phyloP scores from a whole-genome alignment of 2,329 filamentous ascomycete species.

The Sclerotiophoma versabilis region DNA sequence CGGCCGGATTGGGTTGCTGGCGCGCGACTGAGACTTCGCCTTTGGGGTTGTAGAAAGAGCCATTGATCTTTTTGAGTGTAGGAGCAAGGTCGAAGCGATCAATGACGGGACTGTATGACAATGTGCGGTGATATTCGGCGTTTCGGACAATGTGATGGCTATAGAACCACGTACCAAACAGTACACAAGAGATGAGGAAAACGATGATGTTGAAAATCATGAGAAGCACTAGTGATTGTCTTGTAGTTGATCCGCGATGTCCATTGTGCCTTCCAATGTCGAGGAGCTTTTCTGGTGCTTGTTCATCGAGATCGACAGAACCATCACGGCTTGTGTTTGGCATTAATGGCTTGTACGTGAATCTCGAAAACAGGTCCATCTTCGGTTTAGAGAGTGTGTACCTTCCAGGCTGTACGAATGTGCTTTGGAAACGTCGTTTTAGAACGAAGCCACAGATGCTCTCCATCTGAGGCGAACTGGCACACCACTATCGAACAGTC shows the following conservation, averaged over 20 bases:
- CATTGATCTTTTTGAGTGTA: conserved; percentile 10
- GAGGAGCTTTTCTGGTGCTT: background rate
- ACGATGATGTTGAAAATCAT: background rate
- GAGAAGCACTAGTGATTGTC: background rate
- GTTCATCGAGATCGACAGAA: background rate
- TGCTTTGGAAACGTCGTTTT: too few relatives aligned
- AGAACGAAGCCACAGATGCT: too few relatives aligned
- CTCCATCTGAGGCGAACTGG: too few relatives aligned
- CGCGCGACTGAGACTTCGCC: conserved; percentile 1
- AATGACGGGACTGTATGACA: conserved; percentile 14
- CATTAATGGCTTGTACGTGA: background rate
- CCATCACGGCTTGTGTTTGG: background rate
- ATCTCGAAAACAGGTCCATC: background rate
- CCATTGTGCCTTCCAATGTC: background rate
- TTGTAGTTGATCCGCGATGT: too few relatives aligned
- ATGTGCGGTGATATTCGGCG: conserved; percentile 9
- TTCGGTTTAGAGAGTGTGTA: background rate
- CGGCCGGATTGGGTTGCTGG: conserved; percentile 16
- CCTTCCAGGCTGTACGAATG: too few relatives aligned
- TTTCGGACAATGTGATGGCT: conserved; percentile 5
- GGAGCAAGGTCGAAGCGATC: conserved; percentile 11
- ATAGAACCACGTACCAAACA: background rate
- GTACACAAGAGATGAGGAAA: background rate
- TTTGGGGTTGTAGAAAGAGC: conserved; percentile 5
- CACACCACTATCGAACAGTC: too few relatives aligned